Evolutionary conservation across 169 alveolate genomes (phyloP), one percentile per base, ranked within the genome.

Genomic region (Blepharisma undulans): DNA sequence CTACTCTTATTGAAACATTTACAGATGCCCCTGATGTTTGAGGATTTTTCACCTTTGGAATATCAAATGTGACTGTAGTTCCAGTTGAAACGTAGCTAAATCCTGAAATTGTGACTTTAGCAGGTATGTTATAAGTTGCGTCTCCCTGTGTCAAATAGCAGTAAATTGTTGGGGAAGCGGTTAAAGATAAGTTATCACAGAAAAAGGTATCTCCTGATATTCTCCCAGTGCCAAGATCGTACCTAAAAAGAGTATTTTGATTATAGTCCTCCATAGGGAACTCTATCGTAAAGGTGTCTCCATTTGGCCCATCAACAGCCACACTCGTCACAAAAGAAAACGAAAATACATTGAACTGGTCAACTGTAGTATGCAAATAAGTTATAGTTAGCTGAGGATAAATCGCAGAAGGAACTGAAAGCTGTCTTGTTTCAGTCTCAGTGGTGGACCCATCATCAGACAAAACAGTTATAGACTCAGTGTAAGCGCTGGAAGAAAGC

Each of bases 231-330:
- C 80, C 84, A 8, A 86, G 85, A 71, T 86, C 91, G 14, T 61
- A 30, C 7, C 30, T 60, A 85, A 86, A 86, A 19, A 86, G 61
- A 10, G 27, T 30, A 33, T 86, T 86, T 22, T 48, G 72, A 21
- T 86, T 27, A 32, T 71, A 71, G 27, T 86, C 91, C 22, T 86
- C 72, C 72, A 86, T 22, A 66, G 91, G 91, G n/a, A 86, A 86
- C n/a, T 86, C 91, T 25, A 86, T 7, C 8, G 36, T 85, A 25
- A 86, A 29, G 8, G 27, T 48, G 19, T 86, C 91, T n/a, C 66
- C 72, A 29, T 86, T 71, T n/a, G 60, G 22, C 34, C 60, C 80
- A 32, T 86, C 84, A 19, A 29, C 22, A 2, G 84, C 84, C 0
- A 21, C 29, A 3, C 34, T 4, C 5, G 80, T 29, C 34, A 22